These are phyloP conservation scores for Zygosaccharomyces gambellarensis DNA, from an alignment of 805 yeast species.

Conservation along the genomic window DNA sequence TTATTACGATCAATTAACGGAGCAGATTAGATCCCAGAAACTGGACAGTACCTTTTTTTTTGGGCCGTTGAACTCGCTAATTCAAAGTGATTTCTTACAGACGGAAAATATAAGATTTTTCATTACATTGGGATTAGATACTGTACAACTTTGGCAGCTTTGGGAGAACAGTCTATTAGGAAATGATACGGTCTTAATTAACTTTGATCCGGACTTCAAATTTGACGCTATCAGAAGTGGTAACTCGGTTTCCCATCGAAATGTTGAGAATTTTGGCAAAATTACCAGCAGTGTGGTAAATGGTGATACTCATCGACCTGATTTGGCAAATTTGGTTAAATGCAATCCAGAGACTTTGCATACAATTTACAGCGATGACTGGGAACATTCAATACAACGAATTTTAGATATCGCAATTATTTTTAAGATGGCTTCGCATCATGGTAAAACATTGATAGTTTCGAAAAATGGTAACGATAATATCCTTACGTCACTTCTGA, in stretches of 20 bases:
- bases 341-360: conserved; percentile 2
- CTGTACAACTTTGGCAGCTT: conserved; percentile 31
- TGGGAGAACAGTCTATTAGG: conserved; percentile 11
- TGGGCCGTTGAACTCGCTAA: conserved; percentile 44
- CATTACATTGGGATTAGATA: conserved; percentile 35
- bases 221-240: background rate
- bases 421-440: conserved; percentile 17
- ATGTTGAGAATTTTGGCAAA: background rate
- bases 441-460: conserved; percentile 25
- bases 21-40: conserved; percentile 37
- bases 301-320: background rate
- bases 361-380: conserved; percentile 12
- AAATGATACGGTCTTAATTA: conserved; percentile 30
- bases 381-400: conserved; percentile 25
- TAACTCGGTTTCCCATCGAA: background rate
- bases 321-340: conserved; percentile 3
- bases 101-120: conserved; percentile 39
- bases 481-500: conserved; percentile 23
- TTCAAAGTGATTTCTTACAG: conserved; percentile 36
- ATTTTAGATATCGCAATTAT: conserved; percentile 24
- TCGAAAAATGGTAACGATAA: conserved; percentile 29
- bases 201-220: conserved; percentile 34
- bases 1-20: conserved; percentile 12
- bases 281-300: background rate
- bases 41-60: conserved; percentile 40